Percentiles rank a stretch among this genome's conserved stretches.
phyloP scores from a whole-genome alignment of 2,329 filamentous ascomycete genomes.

The Cercospora sp. region DNA sequence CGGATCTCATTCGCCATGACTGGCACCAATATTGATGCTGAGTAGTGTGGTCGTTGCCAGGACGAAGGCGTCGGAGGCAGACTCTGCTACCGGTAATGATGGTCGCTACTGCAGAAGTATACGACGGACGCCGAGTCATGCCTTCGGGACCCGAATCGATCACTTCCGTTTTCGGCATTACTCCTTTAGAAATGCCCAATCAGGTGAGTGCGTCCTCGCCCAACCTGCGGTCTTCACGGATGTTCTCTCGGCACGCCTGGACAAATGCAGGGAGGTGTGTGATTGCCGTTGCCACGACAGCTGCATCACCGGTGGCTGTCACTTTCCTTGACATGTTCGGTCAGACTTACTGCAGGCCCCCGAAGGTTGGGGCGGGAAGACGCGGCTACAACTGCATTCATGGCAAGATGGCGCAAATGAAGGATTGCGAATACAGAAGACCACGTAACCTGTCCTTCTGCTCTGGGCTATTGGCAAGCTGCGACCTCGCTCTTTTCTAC shows the following conservation, averaged over 20 bases:
- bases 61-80: neutral
- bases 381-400: neutral
- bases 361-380: neutral
- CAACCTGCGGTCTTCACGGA: neutral
- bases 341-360: neutral
- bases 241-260: neutral
- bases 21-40: neutral
- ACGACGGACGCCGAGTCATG: neutral
- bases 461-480: neutral
- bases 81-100: neutral
- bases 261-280: neutral
- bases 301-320: neutral
- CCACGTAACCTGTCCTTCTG: neutral
- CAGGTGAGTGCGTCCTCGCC: neutral
- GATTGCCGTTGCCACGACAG: conserved; percentile 2
- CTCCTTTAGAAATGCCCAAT: neutral
- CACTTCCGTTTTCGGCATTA: conserved; percentile 1
- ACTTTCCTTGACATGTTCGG: neutral
- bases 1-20: neutral
- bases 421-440: neutral
- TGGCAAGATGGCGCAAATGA: neutral
- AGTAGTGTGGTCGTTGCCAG: neutral
- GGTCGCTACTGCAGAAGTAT: neutral
- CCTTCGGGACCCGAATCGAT: neutral
- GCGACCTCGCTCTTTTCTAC: neutral